These are phyloP conservation scores for Cymbopogon citratus DNA, from an alignment of 176 grass and related monocot species.

Conservation along the genomic window DNA sequence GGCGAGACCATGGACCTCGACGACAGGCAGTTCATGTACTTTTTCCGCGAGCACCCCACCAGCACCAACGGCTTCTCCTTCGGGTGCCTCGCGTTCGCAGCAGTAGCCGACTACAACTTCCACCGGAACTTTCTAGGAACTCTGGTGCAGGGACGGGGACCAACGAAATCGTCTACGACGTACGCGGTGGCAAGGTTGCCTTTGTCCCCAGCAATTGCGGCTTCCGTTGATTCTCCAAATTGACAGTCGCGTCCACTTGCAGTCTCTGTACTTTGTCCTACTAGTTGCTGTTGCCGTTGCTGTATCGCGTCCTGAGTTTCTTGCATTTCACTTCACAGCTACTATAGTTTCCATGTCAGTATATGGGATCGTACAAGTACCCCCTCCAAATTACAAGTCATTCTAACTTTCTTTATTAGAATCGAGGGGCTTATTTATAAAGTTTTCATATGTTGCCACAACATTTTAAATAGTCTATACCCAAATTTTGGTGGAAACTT, in stretches of 20 bases:
- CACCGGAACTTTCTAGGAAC: slow-evolving; percentile 24
- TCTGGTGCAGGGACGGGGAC: slow-evolving; percentile 35
- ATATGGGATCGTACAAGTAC: too few relatives aligned
- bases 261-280: neutral
- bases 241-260: neutral
- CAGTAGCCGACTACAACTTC: neutral
- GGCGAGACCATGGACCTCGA: slow-evolving; percentile 27
- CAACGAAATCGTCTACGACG: slow-evolving; percentile 44
- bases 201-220: slow-evolving; percentile 26
- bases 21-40: slow-evolving; percentile 37
- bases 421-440: too few relatives aligned
- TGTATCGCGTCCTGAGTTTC: neutral
- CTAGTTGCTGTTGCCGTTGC: neutral
- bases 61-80: neutral
- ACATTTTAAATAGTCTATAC: too few relatives aligned
- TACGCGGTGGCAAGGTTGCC: slow-evolving; percentile 25
- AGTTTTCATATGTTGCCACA: too few relatives aligned
- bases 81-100: slow-evolving; percentile 44
- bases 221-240: neutral
- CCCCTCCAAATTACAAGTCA: too few relatives aligned
- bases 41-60: slow-evolving; percentile 3
- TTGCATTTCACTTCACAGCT: too few relatives aligned
- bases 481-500: too few relatives aligned
- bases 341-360: too few relatives aligned
- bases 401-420: too few relatives aligned